phyloP scores from a whole-genome alignment of 2,329 filamentous ascomycete species.

The Thelonectria discophora region DNA sequence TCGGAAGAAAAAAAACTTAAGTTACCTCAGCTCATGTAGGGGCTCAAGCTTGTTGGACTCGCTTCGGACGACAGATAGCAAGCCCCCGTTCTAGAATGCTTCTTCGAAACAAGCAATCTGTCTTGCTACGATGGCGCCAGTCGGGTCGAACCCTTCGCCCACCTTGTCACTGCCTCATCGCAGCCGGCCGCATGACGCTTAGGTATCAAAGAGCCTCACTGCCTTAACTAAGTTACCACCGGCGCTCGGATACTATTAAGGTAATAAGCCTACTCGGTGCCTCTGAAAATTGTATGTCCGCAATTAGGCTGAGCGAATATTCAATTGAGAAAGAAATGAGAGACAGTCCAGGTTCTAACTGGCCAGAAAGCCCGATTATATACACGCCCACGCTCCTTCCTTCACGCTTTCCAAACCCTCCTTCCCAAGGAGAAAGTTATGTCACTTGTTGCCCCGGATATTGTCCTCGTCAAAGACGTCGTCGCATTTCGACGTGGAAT shows the following conservation, averaged over 20 bases:
- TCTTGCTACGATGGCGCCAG: slow-evolving; percentile 2
- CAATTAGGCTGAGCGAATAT: background rate
- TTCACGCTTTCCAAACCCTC: too few relatives aligned
- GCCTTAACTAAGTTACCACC: background rate
- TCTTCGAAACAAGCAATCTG: slow-evolving; percentile 4
- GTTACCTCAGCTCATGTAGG: background rate
- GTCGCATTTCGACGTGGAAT: too few relatives aligned
- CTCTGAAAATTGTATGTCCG: background rate
- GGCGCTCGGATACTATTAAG: background rate
- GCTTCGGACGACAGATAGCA: background rate
- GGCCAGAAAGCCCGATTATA: too few relatives aligned
- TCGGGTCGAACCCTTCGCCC: slow-evolving; percentile 12
- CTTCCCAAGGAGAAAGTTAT: too few relatives aligned
- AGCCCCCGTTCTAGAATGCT: slow-evolving; percentile 14
- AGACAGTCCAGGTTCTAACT: too few relatives aligned
- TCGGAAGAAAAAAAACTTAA: too few relatives aligned
- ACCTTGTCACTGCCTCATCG: slow-evolving; percentile 1
- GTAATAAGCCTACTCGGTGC: background rate
- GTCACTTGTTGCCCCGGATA: too few relatives aligned
- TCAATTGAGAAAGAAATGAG: background rate
- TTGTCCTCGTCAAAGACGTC: too few relatives aligned
- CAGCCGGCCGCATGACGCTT: slow-evolving; percentile 4
- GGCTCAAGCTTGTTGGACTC: background rate
- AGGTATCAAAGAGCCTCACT: background rate
- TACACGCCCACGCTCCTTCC: too few relatives aligned